Base-by-base conservation (phyloP, 2,329 filamentous ascomycete genomes). In the Fusarium solani-melongenae region DNA sequence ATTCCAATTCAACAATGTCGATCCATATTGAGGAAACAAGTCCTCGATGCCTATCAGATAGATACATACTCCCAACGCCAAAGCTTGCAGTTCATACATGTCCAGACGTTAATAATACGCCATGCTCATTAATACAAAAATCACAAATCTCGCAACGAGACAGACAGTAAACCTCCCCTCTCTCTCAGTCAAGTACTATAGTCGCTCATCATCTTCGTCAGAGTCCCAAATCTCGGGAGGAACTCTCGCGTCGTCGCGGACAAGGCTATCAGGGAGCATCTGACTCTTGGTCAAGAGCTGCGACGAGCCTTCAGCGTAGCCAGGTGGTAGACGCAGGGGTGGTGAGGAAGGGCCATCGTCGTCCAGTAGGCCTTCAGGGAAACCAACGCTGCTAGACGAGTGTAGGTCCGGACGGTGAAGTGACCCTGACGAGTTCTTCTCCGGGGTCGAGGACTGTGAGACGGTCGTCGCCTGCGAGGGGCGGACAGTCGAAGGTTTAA, bases 271-370 rank as follows among this genome's bases (percentile, higher is more conserved):
- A 4, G 88, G 85, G 65, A 90, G 79, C 81, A 88, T 84, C 78
- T 89, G 88, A 69, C 87, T 89, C 73, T 83, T 84, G 2, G 85
- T 85, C 66, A 86, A 76, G 20, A 89, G 81, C 78, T 90, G 86
- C 10, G 87, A 88, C 20, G 78, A 70, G n/a, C 62, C 70, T 20
- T 68, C 61, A 17, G 65, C 72, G 49, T 69, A 72, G 11, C 44
- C 60, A 6, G 59, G 60, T 33, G 65, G 69, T 53, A 67, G 60
- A 41, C 8, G 65, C 2, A 78, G 55, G 20, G 51, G 51, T 33
- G 51, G 31, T 10, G 51, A 56, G 6, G 51, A 33, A 20, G 77
- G 76, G 27, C 77, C 73, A 39, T 81, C 77, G 20, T 79, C 69
- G 33, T 71, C 71, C 1, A 73, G 41, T 3, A 66, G 59, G 14